These are phyloP conservation scores for Hibiscus tridactylites DNA, from an alignment of 345 rosid species.

Conservation along the genomic window DNA sequence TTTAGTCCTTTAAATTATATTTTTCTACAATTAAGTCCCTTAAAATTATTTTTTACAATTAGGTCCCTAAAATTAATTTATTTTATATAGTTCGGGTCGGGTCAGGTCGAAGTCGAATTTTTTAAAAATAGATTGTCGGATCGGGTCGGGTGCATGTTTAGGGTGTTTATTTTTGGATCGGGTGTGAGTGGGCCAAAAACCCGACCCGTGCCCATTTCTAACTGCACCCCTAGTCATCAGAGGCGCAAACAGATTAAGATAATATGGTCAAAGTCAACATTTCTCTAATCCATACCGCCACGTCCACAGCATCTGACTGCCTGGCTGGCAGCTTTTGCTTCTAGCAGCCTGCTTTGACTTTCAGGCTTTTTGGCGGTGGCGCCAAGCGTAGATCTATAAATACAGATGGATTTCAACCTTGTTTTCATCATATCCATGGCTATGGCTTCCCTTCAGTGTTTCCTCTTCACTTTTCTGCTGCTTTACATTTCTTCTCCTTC, in stretches of 20 bases:
- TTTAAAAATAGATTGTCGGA: no score
- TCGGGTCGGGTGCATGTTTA: no score
- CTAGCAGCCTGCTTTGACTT: slow-evolving; percentile 3
- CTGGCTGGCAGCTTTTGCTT: neutral
- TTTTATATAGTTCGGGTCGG: no score
- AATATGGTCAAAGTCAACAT: neutral
- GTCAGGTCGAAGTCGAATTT: no score
- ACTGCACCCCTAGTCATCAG: no score
- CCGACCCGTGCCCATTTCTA: no score
- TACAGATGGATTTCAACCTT: neutral
- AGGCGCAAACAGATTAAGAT: neutral
- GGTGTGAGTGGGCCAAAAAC: no score
- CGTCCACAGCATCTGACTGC: neutral
- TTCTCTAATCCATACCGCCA: neutral
- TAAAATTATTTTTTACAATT: no score
- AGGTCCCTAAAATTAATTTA: no score
- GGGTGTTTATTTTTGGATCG: no score
- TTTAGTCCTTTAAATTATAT: no score
- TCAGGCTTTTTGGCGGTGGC: neutral
- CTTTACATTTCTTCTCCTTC: slow-evolving; percentile 13
- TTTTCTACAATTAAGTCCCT: no score
- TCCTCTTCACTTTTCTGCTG: slow-evolving; percentile 10
- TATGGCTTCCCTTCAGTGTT: neutral
- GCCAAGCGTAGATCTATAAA: slow-evolving; percentile 2
- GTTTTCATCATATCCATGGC: neutral